A percentile compares a stretch with the other conserved stretches of the same genome.
Evolutionary conservation across 495 filamentous ascomycete genomes (phyloP).

Genomic region (Poronia punctata): DNA sequence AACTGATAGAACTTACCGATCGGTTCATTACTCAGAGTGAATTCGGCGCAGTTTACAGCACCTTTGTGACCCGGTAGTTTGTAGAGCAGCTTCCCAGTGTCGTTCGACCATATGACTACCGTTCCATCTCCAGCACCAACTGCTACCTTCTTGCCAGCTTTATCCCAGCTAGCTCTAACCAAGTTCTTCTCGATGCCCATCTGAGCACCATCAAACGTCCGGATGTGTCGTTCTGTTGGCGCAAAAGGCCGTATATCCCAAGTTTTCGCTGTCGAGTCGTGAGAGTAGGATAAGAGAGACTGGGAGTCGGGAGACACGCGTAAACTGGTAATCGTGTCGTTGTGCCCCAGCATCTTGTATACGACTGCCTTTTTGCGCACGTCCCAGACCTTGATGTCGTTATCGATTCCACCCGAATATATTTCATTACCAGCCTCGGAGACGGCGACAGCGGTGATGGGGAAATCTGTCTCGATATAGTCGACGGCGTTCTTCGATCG

Average conservation of each 20-base stretch:
- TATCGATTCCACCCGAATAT: slow-evolving; percentile 92
- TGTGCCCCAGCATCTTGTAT: slow-evolving; percentile 84
- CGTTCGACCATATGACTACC: slow-evolving; percentile 82
- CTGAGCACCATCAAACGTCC: slow-evolving; percentile 82
- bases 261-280: slow-evolving; percentile 86
- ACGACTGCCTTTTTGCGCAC: slow-evolving; percentile 80
- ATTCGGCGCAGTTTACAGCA: slow-evolving; percentile 89
- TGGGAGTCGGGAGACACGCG: slow-evolving; percentile 87
- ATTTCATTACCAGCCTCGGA: slow-evolving; percentile 93
- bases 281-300: slow-evolving; percentile 81
- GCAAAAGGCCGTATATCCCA: slow-evolving; percentile 98
- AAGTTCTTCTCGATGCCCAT: slow-evolving; percentile 88
- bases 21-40: slow-evolving; percentile 74
- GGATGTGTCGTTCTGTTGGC: slow-evolving; percentile 72
- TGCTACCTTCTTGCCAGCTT: slow-evolving; percentile 76
- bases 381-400: slow-evolving; percentile 97
- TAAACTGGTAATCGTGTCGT: slow-evolving; percentile 86
- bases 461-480: slow-evolving; percentile 85
- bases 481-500: slow-evolving; percentile 83
- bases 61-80: slow-evolving; percentile 95
- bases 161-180: slow-evolving; percentile 84
- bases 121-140: slow-evolving; percentile 86
- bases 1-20: slow-evolving; percentile 94
- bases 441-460: slow-evolving; percentile 83
- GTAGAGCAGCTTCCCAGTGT: slow-evolving; percentile 78